phyloP scores from a whole-genome alignment of 1,284 basidiomycete species.

The Mycosarcoma maydis region DNA sequence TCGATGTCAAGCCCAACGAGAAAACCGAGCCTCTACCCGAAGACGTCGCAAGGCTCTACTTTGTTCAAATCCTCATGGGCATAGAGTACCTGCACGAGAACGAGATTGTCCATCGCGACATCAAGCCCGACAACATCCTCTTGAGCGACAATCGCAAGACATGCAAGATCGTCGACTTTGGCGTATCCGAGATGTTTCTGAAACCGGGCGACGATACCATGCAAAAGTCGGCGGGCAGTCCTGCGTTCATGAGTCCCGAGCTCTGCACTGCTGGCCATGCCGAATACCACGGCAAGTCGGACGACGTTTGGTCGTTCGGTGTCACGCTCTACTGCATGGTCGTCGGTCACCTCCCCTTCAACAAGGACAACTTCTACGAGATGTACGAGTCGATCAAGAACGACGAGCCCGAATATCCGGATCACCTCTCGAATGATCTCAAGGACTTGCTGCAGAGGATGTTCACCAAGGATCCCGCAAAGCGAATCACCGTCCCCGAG shows the following conservation, averaged over 20 bases:
- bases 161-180: constrained; percentile 73
- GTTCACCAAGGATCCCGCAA: constrained; percentile 55
- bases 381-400: constrained; percentile 70
- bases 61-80: constrained; percentile 71
- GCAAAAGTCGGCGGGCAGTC: constrained; percentile 70
- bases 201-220: constrained; percentile 69
- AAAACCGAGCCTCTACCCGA: constrained; percentile 61
- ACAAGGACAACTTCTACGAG: constrained; percentile 69
- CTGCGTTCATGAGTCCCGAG: constrained; percentile 73
- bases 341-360: constrained; percentile 71
- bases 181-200: constrained; percentile 72
- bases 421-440: constrained; percentile 44
- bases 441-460: constrained; percentile 52
- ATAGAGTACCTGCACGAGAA: constrained; percentile 72
- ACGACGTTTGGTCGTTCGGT: constrained; percentile 72
- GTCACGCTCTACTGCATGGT: constrained; percentile 73
- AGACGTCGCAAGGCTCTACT: constrained; percentile 69
- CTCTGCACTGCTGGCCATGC: constrained; percentile 59
- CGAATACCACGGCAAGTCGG: constrained; percentile 69
- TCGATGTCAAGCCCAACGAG: constrained; percentile 67
- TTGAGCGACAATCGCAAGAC: constrained; percentile 69
- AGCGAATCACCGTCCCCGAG: constrained; percentile 54
- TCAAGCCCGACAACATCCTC: constrained; percentile 72
- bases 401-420: constrained; percentile 60
- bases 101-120: constrained; percentile 71